Base-by-base conservation (phyloP, 495 filamentous ascomycete genomes). In the Apiosordaria backusii region DNA sequence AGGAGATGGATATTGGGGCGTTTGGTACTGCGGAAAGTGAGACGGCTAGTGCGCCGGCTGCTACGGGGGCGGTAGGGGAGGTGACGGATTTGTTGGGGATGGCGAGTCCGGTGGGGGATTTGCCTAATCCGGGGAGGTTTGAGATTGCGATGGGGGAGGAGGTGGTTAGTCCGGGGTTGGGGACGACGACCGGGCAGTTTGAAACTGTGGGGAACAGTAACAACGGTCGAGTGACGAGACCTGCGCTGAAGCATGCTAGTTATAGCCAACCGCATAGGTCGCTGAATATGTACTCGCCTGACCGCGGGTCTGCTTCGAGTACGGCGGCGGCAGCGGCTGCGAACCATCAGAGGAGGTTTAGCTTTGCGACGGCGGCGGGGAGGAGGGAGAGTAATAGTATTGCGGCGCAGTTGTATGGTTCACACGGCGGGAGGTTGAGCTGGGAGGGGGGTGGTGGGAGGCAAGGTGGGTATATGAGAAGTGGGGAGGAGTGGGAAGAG, bases 91-190 rank as follows among this genome's bases (percentile, higher is more conserved):
- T 97, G n/a, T 82, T 98, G 23, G 85, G 86, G 19, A 80, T 92
- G 54, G 83, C 84, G 16, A 80, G 67, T 57, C 80, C 82, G n/a
- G 71, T 77, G 0, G 83, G 83, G 22, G 90, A 92, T 45, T 80
- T 93, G 4, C 93, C 92, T 22, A 90, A 91, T 63, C 87, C 89
- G 0, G 93, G 93, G 68, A 89, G 92, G 50, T 97, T 98, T 76
- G 93, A 96, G 71, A 79, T 96, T 79, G 85, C 76, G 74, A 24
- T 70, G 18, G 22, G 52, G 0, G 65, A 70, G 27, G 68, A 67
- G 7, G 61, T 16, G 6, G 24, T 54, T 29, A 62, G 57, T 0
- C 68, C 64, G 0, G 60, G 18, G n/a, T 7, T 19, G 15, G 60
- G 18, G n/a, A 2, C 10, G 15, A 13, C 58, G 13, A 25, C 29